Base-by-base conservation (phyloP, 2,329 filamentous ascomycete genomes). In the Curvularia hawaiiensis region DNA sequence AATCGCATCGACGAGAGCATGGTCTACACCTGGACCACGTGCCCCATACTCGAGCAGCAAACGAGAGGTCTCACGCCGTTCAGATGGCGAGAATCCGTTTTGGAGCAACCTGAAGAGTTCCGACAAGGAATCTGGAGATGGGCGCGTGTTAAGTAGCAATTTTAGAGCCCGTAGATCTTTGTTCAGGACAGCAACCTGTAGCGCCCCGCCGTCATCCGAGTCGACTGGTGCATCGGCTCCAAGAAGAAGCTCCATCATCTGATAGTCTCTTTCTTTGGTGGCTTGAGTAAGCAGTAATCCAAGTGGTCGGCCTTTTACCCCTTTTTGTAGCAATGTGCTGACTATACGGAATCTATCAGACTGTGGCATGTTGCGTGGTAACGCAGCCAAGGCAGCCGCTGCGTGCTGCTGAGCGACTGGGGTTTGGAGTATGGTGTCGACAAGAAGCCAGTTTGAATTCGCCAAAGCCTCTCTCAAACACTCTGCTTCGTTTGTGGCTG, bases 371-470 rank as follows among this genome's bases (percentile, higher is more conserved):
- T 66, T 53, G 12, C 39, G 11, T 20, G 71, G 68, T 12, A 76
- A 51, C 1, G 63, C 52, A 26, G 61, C 59, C 2, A 76, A 58
- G 11, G 67, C 71, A 12, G 54, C 58, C 20, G 71, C 70, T n/a
- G 68, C 70, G 55, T 74, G 66, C n/a, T 60, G 60, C 14, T 67
- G 56, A 16, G 68, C 63, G 3, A 76, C 58, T 1, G 65, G 52
- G 0, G 65, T 67, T 12, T 65, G 39, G 0, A 76, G 58, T 6
- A 76, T 70, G 0, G 60, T 59, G 41, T 73, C 65, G 11, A 63
- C 63, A 7, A 76, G 46, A 11, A 30, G 38, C 72, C 72, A 76
- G 45, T 74, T 75, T 3, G 61, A 62, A 26, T 71, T 69, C 2
- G 54, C 54, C 16, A 75, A 52, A 4, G 72, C 69, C 41, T 64